These are phyloP conservation scores for Butyriboletus appendiculatus DNA, from an alignment of 1,284 basidiomycete genomes.

Conservation along the genomic window DNA sequence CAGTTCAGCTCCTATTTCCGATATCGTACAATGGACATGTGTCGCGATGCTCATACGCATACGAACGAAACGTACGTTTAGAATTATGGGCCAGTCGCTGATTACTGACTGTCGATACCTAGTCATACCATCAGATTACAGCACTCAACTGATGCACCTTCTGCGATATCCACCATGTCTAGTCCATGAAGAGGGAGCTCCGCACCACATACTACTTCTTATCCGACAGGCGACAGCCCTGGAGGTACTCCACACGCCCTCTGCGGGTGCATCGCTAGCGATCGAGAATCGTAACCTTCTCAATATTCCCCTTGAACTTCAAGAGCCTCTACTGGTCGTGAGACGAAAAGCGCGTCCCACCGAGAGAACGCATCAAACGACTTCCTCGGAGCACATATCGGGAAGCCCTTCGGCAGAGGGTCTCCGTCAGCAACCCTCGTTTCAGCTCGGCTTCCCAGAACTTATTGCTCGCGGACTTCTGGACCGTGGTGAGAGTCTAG, in stretches of 20 bases:
- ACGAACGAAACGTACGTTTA: slow-evolving; percentile 73
- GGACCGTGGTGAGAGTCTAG: slow-evolving; percentile 75
- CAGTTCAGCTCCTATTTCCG: slow-evolving; percentile 64
- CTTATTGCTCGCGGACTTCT: slow-evolving; percentile 68
- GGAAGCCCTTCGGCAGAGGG: slow-evolving; percentile 29
- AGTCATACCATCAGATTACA: slow-evolving; percentile 89
- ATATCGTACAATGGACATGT: slow-evolving; percentile 81
- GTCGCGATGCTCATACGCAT: slow-evolving; percentile 92
- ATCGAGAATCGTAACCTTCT: slow-evolving; percentile 81
- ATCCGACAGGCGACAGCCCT: slow-evolving; percentile 81
- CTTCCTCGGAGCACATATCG: slow-evolving; percentile 19
- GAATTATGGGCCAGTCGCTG: background rate
- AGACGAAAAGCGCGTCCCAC: slow-evolving; percentile 38
- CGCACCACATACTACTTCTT: slow-evolving; percentile 67
- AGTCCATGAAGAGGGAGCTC: slow-evolving; percentile 31
- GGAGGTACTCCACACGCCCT: slow-evolving; percentile 69
- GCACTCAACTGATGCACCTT: slow-evolving; percentile 76
- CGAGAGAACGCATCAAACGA: slow-evolving; percentile 32
- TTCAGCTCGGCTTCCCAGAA: slow-evolving; percentile 60
- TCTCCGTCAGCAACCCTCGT: slow-evolving; percentile 44
- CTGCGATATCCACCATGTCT: slow-evolving; percentile 77
- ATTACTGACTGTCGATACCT: slow-evolving; percentile 14
- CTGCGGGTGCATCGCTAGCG: slow-evolving; percentile 72
- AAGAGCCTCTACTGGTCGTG: slow-evolving; percentile 47
- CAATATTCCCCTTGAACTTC: slow-evolving; percentile 66